Base-by-base conservation (phyloP, 306 rosid species). In the Quercus engelmannii region DNA sequence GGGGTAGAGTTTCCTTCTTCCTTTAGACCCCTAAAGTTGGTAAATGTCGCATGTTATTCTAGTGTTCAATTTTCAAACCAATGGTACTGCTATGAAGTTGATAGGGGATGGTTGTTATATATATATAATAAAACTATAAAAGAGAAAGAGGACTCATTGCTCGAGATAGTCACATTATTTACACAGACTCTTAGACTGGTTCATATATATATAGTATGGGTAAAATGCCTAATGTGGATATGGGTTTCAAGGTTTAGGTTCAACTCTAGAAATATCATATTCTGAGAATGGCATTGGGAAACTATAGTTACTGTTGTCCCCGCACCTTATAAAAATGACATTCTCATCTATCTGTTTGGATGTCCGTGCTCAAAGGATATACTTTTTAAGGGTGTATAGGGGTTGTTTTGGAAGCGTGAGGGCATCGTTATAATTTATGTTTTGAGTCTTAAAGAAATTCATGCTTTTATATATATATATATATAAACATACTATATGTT, bases 91-190 rank as follows among this genome's bases (percentile, higher is more conserved):
- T 26, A 79, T 61, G 76, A 75, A 67, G 41, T 68, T 83, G 78
- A 82, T 71, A 85, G 76, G 74, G 75, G n/a, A 75, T 51, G 83
- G 73, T 78, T 75, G 57, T 80, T 75, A 65, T 65, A 30, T 65
- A 30, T 65, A 30, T 28, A 8, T 67, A 21, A 6, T 35, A 33
- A 38, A 38, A 7, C 46, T 81, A 71, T 74, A 51, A 61, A 58
- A 70, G 30, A 58, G 75, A 19, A 14, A 68, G 74, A 46, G 80
- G 83, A 77, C 83, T 86, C 90, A 69, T 68, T 86, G 87, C 85
- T 88, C 84, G 82, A 86, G 81, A 76, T 38, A 43, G 17, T 83
- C 28, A 25, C 15, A 57, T 71, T 74, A 61, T 14, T 19, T 51
- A 21, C 51, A 72, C 65, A 41, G 9, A 70, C 5, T 18, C 46